Evolutionary conservation across 2,329 filamentous ascomycete species (phyloP).

Genomic region (Fusarium lyarnte): DNA sequence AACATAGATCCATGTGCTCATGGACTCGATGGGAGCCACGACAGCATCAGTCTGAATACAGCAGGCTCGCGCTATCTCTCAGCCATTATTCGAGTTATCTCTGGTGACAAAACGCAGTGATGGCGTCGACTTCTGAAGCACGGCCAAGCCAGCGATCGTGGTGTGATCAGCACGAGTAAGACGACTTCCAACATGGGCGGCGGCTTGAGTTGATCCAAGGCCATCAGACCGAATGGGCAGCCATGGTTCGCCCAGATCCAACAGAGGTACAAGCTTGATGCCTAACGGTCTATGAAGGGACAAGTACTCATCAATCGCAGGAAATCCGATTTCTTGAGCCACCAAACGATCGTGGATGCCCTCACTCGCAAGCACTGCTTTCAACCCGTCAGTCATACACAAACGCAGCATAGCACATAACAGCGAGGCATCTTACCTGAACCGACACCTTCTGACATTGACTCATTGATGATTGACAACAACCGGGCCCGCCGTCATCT

Average conservation of each 20-base stretch:
- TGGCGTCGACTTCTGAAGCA: not conserved
- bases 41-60: not conserved
- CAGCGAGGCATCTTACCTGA: slow-evolving; percentile 10
- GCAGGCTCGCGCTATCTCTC: not conserved
- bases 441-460: not conserved
- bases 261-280: slow-evolving; percentile 6
- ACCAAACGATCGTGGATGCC: not conserved
- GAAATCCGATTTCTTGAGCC: not conserved
- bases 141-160: not conserved
- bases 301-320: slow-evolving; percentile 10
- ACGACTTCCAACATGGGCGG: not conserved
- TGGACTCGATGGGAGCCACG: not conserved
- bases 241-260: not conserved
- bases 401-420: slow-evolving; percentile 10
- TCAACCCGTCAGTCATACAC: slow-evolving; percentile 28
- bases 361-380: slow-evolving; percentile 14
- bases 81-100: fast-evolving
- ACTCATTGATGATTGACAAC: not conserved
- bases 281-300: not conserved
- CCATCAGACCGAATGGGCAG: not conserved
- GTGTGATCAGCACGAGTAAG: not conserved
- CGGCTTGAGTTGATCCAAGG: not conserved
- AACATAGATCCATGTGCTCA: not conserved
- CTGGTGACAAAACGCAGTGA: no score
- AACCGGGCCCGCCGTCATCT: slow-evolving; percentile 1